Evolutionary conservation across 2,329 filamentous ascomycete species (phyloP).

Genomic region (Ramularia endophylla): DNA sequence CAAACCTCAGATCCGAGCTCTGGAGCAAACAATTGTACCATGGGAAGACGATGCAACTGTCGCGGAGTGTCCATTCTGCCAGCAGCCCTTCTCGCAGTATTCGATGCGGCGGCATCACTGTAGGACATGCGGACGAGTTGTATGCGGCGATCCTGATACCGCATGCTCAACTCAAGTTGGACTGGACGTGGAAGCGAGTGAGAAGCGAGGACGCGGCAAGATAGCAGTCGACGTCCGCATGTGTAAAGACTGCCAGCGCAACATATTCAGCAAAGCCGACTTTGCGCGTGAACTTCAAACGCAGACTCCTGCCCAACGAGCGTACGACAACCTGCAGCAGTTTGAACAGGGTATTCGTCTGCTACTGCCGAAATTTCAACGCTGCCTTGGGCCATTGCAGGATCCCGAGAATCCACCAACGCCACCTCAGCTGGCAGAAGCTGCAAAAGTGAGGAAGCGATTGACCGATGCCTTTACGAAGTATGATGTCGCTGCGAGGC

Average conservation of each 20-base stretch:
- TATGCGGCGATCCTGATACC: slow-evolving; percentile 82
- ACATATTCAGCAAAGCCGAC: slow-evolving; percentile 67
- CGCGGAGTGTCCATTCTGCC: slow-evolving; percentile 80
- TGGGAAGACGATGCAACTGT: slow-evolving; percentile 92
- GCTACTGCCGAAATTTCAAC: slow-evolving; percentile 78
- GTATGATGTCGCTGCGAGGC: slow-evolving; percentile 74
- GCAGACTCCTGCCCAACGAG: slow-evolving; percentile 67
- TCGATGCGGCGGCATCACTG: slow-evolving; percentile 93
- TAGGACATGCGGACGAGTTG: slow-evolving; percentile 83
- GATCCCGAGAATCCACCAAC: slow-evolving; percentile 61
- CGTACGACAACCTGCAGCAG: slow-evolving; percentile 77
- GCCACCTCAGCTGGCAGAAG: slow-evolving; percentile 70
- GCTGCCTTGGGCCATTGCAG: slow-evolving; percentile 66
- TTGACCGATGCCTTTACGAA: slow-evolving; percentile 85
- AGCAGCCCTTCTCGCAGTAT: slow-evolving; percentile 92
- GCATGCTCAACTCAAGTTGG: slow-evolving; percentile 79
- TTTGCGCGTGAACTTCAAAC: slow-evolving; percentile 64
- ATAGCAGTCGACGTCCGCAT: slow-evolving; percentile 78
- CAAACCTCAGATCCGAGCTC: slow-evolving; percentile 64
- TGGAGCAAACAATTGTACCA: slow-evolving; percentile 87
- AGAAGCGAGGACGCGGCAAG: slow-evolving; percentile 36
- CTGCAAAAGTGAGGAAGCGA: slow-evolving; percentile 81
- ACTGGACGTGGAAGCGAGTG: slow-evolving; percentile 65
- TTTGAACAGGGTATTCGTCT: slow-evolving; percentile 82
- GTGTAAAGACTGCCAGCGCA: slow-evolving; percentile 80